phyloP scores from a whole-genome alignment of 495 filamentous ascomycete species.

The Clavariopsis aquatica region DNA sequence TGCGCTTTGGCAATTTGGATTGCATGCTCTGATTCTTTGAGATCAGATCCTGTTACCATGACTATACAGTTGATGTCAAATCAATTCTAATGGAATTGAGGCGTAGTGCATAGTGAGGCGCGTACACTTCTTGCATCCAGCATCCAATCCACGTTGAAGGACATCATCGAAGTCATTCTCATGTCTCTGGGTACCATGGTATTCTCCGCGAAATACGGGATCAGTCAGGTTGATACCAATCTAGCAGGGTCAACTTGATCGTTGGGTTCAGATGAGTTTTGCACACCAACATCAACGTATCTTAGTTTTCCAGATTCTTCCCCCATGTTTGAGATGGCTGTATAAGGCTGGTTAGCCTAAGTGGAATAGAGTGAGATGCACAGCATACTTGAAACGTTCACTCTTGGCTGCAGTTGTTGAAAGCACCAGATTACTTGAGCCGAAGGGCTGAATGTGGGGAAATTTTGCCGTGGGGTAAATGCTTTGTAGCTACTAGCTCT shows the following conservation, averaged over 20 bases:
- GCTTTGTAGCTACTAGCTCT: neutral
- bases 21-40: conserved; percentile 73
- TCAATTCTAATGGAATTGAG: too few relatives aligned
- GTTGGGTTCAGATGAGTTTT: neutral
- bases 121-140: conserved; percentile 70
- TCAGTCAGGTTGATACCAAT: conserved; percentile 95
- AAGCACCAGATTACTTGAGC: neutral
- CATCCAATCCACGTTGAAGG: conserved; percentile 68
- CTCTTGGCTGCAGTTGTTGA: neutral
- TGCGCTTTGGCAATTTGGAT: conserved; percentile 71
- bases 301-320: conserved; percentile 43
- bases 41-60: conserved; percentile 90
- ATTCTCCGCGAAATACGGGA: conserved; percentile 76
- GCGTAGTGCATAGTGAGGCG: too few relatives aligned
- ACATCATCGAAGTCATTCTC: conserved; percentile 76
- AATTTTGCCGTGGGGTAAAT: neutral
- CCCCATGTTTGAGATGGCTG: conserved; percentile 1
- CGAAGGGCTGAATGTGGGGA: neutral
- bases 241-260: conserved; percentile 40
- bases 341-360: neutral
- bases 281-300: conserved; percentile 61
- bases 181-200: conserved; percentile 80
- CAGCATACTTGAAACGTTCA: neutral
- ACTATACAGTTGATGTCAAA: conserved; percentile 40
- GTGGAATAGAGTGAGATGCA: neutral